Conservation (phyloP, 495 filamentous ascomycete genomes). For the Niebla homalea region DNA sequence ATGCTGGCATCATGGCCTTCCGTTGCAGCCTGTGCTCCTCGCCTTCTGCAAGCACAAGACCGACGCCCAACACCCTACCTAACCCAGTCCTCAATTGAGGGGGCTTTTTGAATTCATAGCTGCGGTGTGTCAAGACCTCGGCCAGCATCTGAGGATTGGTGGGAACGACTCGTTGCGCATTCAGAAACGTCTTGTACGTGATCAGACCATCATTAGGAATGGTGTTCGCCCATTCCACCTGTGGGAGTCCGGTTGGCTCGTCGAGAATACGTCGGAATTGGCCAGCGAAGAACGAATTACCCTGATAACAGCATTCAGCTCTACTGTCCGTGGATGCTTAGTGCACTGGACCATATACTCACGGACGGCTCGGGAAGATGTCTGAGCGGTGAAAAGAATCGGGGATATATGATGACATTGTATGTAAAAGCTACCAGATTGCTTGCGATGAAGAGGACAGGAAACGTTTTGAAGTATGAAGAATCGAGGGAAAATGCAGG, state of each 20-base stretch:
- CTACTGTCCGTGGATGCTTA: background rate
- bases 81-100: slow-evolving; percentile 38
- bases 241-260: slow-evolving; percentile 46
- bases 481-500: slow-evolving; percentile 3
- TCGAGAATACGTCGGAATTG: slow-evolving; percentile 42
- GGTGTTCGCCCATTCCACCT: slow-evolving; percentile 53
- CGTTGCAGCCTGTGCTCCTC: slow-evolving; percentile 75
- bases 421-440: slow-evolving; percentile 28
- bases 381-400: slow-evolving; percentile 55
- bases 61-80: slow-evolving; percentile 55
- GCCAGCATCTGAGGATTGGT: slow-evolving; percentile 51
- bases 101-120: slow-evolving; percentile 74
- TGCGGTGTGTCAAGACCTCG: slow-evolving; percentile 53
- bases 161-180: slow-evolving; percentile 55
- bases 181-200: slow-evolving; percentile 46
- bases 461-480: slow-evolving; percentile 7
- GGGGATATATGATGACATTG: slow-evolving; percentile 51
- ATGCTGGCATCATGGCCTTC: slow-evolving; percentile 70
- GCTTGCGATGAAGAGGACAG: slow-evolving; percentile 17
- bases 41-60: slow-evolving; percentile 72
- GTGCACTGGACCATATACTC: slow-evolving; percentile 12
- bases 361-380: slow-evolving; percentile 47
- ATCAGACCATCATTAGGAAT: slow-evolving; percentile 86
- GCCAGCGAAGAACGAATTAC: slow-evolving; percentile 25
- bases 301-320: slow-evolving; percentile 1